Base-by-base conservation (phyloP, 495 filamentous ascomycete species). In the Aspergillus avenaceus region DNA sequence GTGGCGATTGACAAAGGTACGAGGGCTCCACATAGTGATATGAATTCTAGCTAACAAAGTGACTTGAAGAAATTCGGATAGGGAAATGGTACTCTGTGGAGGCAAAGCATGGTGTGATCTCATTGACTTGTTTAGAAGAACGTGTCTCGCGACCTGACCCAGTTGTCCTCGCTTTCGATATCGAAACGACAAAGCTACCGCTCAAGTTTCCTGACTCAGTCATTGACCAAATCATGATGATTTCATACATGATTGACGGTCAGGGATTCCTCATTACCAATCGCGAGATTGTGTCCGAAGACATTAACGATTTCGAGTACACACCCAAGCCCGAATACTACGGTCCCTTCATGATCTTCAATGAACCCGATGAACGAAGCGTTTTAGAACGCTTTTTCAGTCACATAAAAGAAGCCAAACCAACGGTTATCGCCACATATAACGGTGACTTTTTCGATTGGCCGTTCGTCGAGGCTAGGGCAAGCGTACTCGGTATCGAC, bases 371-470 rank as follows among this genome's bases (percentile, higher is more conserved):
- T 63, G 93, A 98, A 68, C 90, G 91, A 61, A 82, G 71, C 0
- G 68, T 96, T 0, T 67, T 99, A 13, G 91, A 97, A 55, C 80
- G 95, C 25, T 99, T 99, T 66, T 97, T 97, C 56, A 78, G 88
- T 14, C 91, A 96, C 59, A 87, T 99, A 64, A 97, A 97, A 63
- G 88, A 95, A 64, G 90, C 91, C 3, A 84, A 87, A 47, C 93
- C 93, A 2, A 97, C 91, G 0, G 91, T 99, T 13, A 97, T 99
- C 61, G 93, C 91, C 13, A 97, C 95, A 4, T 99, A 99, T 76
- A 99, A 99, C 86, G 93, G 93, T 67, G 93, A 99, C 77, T 99
- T 97, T 59, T 99, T 99, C 82, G 93, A 99, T 82, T 99, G 93
- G 93, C 93, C 95, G 0, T 99, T 93, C 59, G 91, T 99, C 13